Base-by-base conservation (phyloP, 768 basidiomycete genomes). In the Leccinum broughii region DNA sequence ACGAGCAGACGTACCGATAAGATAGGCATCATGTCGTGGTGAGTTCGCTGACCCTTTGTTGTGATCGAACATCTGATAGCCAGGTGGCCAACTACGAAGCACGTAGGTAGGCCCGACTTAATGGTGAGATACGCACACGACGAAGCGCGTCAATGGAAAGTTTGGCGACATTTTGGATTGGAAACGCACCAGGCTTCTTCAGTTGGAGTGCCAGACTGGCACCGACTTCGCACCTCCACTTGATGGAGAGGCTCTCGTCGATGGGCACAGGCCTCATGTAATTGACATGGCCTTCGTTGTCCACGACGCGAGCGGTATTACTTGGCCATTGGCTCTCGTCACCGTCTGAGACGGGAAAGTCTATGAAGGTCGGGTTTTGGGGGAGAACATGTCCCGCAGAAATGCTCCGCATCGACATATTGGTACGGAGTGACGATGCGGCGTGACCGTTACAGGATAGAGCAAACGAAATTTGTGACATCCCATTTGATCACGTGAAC, bases 21-120 rank as follows among this genome's bases (percentile, higher is more conserved):
- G 81, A 76, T 95, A 95, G 15, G 87, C 75, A 70, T 95, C 93
- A 61, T 88, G 86, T 59, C 93, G 78, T 22, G 88, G 84, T 41
- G 73, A 72, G 11, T 58, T 66, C 39, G 68, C 75, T 7, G 77
- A 75, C 0, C 92, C 89, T 69, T 92, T 92, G 61, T 88, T 78
- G 63, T 94, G 92, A 68, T 90, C 86, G 66, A 77, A 92, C 74
- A 93, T 77, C 24, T 78, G 77, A 75, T 95, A 94, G 17, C 83
- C 82, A 17, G 75, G 71, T 0, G 92, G 92, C 78, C 86, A 92
- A 55, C 73, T 64, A 59, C 80, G 81, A 35, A 94, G 75, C 26
- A 88, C 81, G 68, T 92, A 90, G 9, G 63, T 77, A 10, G 72
- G 77, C 11, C 83, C 85, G 8, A 26, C 65, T 66, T 30, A 3